phyloP scores from a whole-genome alignment of 2,329 filamentous ascomycete genomes.

The Orbilia oligospora region DNA sequence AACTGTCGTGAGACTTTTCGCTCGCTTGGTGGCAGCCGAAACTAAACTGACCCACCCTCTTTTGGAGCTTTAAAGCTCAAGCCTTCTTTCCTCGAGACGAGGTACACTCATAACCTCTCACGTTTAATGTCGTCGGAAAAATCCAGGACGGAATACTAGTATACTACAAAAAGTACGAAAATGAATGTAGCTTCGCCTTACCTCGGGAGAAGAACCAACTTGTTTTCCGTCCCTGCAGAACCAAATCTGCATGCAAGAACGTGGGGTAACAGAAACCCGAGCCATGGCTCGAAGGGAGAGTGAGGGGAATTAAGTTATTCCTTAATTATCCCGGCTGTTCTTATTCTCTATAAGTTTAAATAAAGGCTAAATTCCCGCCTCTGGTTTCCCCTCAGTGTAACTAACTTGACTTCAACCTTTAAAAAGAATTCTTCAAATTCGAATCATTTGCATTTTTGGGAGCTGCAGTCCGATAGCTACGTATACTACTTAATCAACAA shows the following conservation, averaged over 20 bases:
- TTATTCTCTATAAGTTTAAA: not conserved
- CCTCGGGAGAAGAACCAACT: not conserved
- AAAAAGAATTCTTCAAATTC: not conserved
- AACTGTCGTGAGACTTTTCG: constrained; percentile 10
- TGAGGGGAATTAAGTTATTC: not conserved
- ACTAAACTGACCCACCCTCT: not conserved
- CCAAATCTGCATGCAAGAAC: not conserved
- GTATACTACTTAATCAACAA: too few relatives aligned
- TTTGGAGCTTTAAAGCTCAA: not conserved
- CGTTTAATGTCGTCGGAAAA: not conserved
- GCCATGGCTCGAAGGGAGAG: not conserved
- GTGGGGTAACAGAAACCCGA: not conserved
- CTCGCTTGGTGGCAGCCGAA: constrained; percentile 6
- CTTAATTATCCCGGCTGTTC: constrained; percentile 4
- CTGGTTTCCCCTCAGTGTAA: constrained; percentile 21
- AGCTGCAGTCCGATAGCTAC: too few relatives aligned
- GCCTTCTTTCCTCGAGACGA: not conserved
- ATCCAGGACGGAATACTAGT: not conserved
- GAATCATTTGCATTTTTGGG: not conserved
- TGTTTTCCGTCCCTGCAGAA: not conserved
- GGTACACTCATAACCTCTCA: not conserved
- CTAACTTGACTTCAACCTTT: not conserved
- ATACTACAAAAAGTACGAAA: not conserved
- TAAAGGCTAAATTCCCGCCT: not conserved
- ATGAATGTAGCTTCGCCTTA: not conserved